phyloP scores from a whole-genome alignment of 2,329 filamentous ascomycete genomes.

The Xylaria sp. region DNA sequence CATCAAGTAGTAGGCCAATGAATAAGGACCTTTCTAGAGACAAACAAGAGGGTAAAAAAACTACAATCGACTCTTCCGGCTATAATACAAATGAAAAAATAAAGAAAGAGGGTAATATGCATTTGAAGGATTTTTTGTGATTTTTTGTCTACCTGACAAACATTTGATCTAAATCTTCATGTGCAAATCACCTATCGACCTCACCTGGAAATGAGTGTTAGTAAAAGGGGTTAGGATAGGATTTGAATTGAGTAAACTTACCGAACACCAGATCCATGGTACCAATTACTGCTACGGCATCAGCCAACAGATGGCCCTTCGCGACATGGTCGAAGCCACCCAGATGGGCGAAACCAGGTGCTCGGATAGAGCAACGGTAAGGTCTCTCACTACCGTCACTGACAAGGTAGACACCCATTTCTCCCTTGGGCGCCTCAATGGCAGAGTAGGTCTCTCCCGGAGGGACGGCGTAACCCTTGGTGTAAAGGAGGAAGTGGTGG shows the following conservation, averaged over 20 bases:
- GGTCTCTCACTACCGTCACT: constrained; percentile 94
- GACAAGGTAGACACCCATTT: constrained; percentile 97
- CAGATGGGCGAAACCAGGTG: constrained; percentile 93
- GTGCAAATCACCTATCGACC: constrained; percentile 49
- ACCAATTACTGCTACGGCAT: constrained; percentile 92
- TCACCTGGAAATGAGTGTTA: constrained; percentile 41
- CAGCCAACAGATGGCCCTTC: constrained; percentile 87
- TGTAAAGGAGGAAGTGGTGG: constrained; percentile 98
- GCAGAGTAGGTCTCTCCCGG: constrained; percentile 97
- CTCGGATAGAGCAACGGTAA: constrained; percentile 95
- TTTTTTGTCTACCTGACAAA: constrained; percentile 11
- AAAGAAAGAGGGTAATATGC: constrained; percentile 19
- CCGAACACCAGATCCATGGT: constrained; percentile 89
- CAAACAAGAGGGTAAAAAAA: background rate
- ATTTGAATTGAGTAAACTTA: constrained; percentile 38
- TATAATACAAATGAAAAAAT: constrained; percentile 30
- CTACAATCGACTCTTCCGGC: constrained; percentile 10
- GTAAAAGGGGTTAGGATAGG: constrained; percentile 30
- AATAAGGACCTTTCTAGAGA: background rate
- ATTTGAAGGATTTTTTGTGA: constrained; percentile 2
- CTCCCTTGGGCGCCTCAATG: constrained; percentile 99
- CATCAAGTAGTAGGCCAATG: background rate
- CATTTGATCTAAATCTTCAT: constrained; percentile 15
- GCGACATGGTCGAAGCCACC: constrained; percentile 89
- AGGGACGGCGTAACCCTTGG: constrained; percentile 95